Percentiles rank a stretch among this genome's conserved stretches.
These are phyloP conservation scores for Trichophyton verrucosum DNA, from an alignment of 2,329 filamentous ascomycete species.

Conservation along the genomic window DNA sequence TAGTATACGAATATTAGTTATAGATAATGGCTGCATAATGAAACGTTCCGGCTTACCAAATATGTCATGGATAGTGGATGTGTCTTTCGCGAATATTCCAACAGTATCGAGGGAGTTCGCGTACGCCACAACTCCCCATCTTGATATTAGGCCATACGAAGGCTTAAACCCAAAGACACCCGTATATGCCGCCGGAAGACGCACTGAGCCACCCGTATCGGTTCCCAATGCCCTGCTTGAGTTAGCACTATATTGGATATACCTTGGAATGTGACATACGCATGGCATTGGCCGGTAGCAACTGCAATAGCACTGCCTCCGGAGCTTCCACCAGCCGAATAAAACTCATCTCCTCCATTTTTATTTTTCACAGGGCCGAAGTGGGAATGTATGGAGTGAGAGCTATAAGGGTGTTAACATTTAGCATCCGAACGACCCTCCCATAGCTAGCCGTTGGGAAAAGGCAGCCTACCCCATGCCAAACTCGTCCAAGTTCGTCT, in stretches of 20 bases:
- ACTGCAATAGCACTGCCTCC: slow-evolving; percentile 87
- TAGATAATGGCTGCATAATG: not conserved
- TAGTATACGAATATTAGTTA: slow-evolving; percentile 21
- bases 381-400: slow-evolving; percentile 57
- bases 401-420: slow-evolving; percentile 25
- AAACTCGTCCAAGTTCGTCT: slow-evolving; percentile 92
- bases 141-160: slow-evolving; percentile 74
- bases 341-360: slow-evolving; percentile 25
- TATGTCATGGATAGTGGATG: slow-evolving; percentile 40
- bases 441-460: not conserved
- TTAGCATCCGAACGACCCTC: not conserved
- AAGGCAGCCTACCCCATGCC: slow-evolving; percentile 57
- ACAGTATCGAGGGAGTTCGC: slow-evolving; percentile 90
- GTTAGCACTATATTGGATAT: slow-evolving; percentile 4
- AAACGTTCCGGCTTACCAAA: slow-evolving; percentile 30
- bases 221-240: slow-evolving; percentile 60
- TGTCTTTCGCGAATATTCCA: slow-evolving; percentile 54
- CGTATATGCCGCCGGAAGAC: slow-evolving; percentile 77
- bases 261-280: slow-evolving; percentile 29
- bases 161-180: slow-evolving; percentile 79
- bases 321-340: slow-evolving; percentile 78
- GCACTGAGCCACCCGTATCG: slow-evolving; percentile 81
- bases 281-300: slow-evolving; percentile 48
- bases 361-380: slow-evolving; percentile 53
- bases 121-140: slow-evolving; percentile 79